Evolutionary conservation across 2,329 filamentous ascomycete genomes (phyloP), one percentile per base, ranked within the genome.

Genomic region (Colletotrichum destructivum): DNA sequence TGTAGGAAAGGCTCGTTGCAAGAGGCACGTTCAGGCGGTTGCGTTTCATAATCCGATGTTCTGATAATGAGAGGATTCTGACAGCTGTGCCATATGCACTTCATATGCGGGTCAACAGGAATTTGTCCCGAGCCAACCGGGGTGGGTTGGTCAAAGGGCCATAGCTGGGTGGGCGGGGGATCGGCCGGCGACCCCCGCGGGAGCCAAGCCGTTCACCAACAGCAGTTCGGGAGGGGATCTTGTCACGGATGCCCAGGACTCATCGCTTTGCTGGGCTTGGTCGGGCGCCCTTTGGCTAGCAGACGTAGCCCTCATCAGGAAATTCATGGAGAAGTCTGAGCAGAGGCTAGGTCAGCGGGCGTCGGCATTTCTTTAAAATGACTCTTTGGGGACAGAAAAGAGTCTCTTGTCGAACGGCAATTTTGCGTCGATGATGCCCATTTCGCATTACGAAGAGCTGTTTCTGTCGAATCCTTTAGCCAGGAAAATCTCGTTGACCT

Each of bases 21-120:
- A 55, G 21, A 56, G 54, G 15, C 16, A 40, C 16, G 47, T 61
- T 35, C 44, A 16, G 23, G n/a, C 26, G 57, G 52, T 54, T 44
- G 54, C 3, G 13, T 59, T 62, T 54, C 44, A 71, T 21, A 63
- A 46, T 71, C 40, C 47, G 42, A 71, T 68, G 65, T 49, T 63
- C 15, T 59, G 64, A 68, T 46, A 42, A 66, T 65, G 52, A 35
- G 26, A 38, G 56, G 51, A 57, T 21, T 49, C 31, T 69, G n/a
- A 59, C 62, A 60, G 62, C 54, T 65, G 62, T 66, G 62, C 67
- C 67, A 55, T 62, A 70, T 35, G 67, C 62, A 49, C 9, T 38
- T 40, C 23, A 61, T 47, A 69, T 69, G 66, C 54, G 61, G 67
- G 62, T 61, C 67, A 66, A 62, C 40, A 66, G 26, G 4, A 13